These are phyloP conservation scores for Rhododendron kiyosumense DNA, from an alignment of 148 eudicot species.

Conservation along the genomic window DNA sequence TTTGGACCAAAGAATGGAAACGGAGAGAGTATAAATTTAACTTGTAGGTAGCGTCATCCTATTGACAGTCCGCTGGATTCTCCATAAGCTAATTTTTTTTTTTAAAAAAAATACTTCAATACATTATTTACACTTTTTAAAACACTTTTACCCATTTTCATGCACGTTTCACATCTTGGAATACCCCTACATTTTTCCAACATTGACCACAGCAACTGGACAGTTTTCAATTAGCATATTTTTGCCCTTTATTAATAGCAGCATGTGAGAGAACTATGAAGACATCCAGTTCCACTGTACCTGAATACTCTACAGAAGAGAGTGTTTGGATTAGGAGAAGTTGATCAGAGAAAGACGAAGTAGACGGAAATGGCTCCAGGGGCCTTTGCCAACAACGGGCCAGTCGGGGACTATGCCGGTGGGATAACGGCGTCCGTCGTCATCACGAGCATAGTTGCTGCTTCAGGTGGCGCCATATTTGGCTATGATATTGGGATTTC, in stretches of 20 bases:
- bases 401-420: constrained; percentile 6
- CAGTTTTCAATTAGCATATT: background rate
- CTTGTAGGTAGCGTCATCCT: too few relatives aligned
- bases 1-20: too few relatives aligned
- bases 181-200: too few relatives aligned
- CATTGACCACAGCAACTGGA: background rate
- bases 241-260: background rate
- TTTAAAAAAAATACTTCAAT: too few relatives aligned
- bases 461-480: constrained; percentile 46
- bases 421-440: constrained; percentile 32
- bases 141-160: too few relatives aligned
- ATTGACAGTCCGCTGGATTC: too few relatives aligned
- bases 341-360: background rate
- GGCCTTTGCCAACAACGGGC: constrained; percentile 7
- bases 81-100: too few relatives aligned
- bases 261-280: background rate
- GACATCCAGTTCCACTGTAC: background rate
- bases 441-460: constrained; percentile 45
- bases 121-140: too few relatives aligned
- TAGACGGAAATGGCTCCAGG: constrained; percentile 20
- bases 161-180: too few relatives aligned
- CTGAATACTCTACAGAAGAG: background rate
- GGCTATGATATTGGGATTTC: constrained; percentile 27
- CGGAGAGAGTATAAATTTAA: too few relatives aligned
- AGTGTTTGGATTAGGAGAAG: background rate